phyloP scores from a whole-genome alignment of 139 green algal genomes.

The Haematococcus lacustris region DNA sequence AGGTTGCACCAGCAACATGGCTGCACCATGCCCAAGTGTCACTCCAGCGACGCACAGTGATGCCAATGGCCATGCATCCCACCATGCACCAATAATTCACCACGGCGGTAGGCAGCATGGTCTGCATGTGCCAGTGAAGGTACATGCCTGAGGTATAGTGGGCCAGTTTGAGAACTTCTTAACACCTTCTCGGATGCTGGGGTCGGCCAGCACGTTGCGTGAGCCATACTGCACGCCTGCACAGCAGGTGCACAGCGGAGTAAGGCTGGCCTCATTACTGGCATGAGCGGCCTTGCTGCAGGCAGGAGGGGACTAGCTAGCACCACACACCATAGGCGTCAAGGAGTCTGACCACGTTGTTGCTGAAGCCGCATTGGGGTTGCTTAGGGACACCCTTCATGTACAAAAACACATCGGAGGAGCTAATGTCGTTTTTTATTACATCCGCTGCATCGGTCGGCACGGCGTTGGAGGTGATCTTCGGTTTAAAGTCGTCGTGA shows the following conservation, averaged over 20 bases:
- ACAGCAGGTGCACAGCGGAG: no score
- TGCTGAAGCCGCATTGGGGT: slow-evolving; percentile 90
- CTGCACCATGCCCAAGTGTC: no score
- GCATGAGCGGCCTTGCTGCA: no score
- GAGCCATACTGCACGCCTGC: slow-evolving; percentile 72
- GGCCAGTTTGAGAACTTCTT: slow-evolving; percentile 92
- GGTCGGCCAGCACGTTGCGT: slow-evolving; percentile 84
- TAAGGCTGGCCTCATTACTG: no score
- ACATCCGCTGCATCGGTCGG: slow-evolving; percentile 22
- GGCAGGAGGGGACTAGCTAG: no score
- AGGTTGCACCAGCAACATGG: no score
- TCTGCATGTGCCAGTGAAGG: no score
- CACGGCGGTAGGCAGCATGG: no score
- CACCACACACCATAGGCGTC: slow-evolving; percentile 79
- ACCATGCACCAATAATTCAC: no score
- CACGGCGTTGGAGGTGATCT: slow-evolving; percentile 40
- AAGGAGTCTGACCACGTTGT: slow-evolving; percentile 79
- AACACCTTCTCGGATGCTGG: slow-evolving; percentile 79
- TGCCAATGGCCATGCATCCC: no score
- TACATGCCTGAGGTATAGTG: slow-evolving; percentile 86
- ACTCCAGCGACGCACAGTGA: no score
- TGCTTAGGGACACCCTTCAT: slow-evolving; percentile 86
- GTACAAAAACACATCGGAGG: slow-evolving; percentile 83
- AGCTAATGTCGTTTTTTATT: slow-evolving; percentile 69
- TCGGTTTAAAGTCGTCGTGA: slow-evolving; percentile 87